phyloP scores from a whole-genome alignment of 495 filamentous ascomycete genomes.

The Chaetomium cochliodes region DNA sequence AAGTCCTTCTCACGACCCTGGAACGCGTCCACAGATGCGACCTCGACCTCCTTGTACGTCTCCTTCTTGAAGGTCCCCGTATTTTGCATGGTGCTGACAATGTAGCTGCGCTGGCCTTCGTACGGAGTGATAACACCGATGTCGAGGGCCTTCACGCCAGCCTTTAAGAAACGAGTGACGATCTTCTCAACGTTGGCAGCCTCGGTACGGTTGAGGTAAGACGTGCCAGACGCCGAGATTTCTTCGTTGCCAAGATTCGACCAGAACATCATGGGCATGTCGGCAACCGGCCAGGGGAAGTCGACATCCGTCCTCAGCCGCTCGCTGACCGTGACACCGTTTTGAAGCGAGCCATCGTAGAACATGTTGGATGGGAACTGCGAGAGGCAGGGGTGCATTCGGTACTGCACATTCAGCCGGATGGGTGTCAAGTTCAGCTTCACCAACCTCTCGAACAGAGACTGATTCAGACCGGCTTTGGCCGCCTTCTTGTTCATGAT shows the following conservation, averaged over 20 bases:
- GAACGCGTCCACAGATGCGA: slow-evolving; percentile 97
- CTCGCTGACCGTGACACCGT: slow-evolving; percentile 88
- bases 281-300: slow-evolving; percentile 94
- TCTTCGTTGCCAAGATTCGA: slow-evolving; percentile 97
- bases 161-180: slow-evolving; percentile 98
- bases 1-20: slow-evolving; percentile 99
- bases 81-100: slow-evolving; percentile 98
- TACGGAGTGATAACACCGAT: slow-evolving; percentile 99
- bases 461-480: slow-evolving; percentile 95
- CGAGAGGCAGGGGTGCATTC: slow-evolving; percentile 98
- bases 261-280: slow-evolving; percentile 99
- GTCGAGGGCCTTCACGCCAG: slow-evolving; percentile 84
- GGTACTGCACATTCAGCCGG: slow-evolving; percentile 94
- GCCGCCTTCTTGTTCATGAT: slow-evolving; percentile 99
- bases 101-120: slow-evolving; percentile 96
- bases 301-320: slow-evolving; percentile 90
- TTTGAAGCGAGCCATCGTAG: slow-evolving; percentile 96
- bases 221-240: slow-evolving; percentile 95
- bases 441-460: slow-evolving; percentile 94
- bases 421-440: slow-evolving; percentile 90
- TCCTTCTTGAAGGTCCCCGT: slow-evolving; percentile 98
- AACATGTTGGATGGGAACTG: slow-evolving; percentile 99
- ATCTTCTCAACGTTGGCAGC: slow-evolving; percentile 97
- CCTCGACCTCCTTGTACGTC: slow-evolving; percentile 97
- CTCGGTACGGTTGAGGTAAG: slow-evolving; percentile 96